Evolutionary conservation across 768 basidiomycete species (phyloP).

Genomic region (Tylopilus plumbeoviolaceoides): DNA sequence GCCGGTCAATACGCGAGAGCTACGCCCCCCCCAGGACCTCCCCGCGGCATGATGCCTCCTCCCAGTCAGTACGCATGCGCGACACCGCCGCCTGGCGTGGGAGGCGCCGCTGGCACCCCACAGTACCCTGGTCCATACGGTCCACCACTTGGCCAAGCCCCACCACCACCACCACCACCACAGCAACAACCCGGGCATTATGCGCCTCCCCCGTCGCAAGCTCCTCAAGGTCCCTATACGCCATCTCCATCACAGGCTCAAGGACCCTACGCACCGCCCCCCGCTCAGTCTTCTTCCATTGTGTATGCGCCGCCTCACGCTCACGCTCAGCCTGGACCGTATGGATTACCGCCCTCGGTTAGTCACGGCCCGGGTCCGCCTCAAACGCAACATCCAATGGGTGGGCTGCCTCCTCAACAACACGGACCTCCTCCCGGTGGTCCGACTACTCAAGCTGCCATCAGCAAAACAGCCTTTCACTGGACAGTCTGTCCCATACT

Average conservation of each 20-base stretch:
- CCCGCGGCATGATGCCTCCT: slow-evolving; percentile 29
- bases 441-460: too few relatives aligned
- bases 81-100: slow-evolving; percentile 39
- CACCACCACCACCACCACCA: slow-evolving; percentile 10
- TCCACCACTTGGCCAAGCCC: slow-evolving; percentile 16
- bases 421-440: too few relatives aligned
- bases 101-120: slow-evolving; percentile 21
- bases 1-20: slow-evolving; percentile 35
- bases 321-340: slow-evolving; percentile 16
- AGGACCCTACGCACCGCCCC: slow-evolving; percentile 13
- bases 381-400: slow-evolving; percentile 29
- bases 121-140: slow-evolving; percentile 30
- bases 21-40: slow-evolving; percentile 40
- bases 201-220: slow-evolving; percentile 19
- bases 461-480: too few relatives aligned
- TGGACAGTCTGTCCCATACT: too few relatives aligned
- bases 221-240: slow-evolving; percentile 28
- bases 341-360: too few relatives aligned
- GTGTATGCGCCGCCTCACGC: slow-evolving; percentile 21
- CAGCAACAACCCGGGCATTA: slow-evolving; percentile 28
- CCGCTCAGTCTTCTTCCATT: slow-evolving; percentile 23
- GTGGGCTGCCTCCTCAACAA: slow-evolving; percentile 22
- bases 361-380: too few relatives aligned
- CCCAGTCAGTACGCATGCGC: slow-evolving; percentile 34
- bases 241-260: slow-evolving; percentile 26